Base-by-base conservation (phyloP, 305 asterid species). In the Galium porrigens region DNA sequence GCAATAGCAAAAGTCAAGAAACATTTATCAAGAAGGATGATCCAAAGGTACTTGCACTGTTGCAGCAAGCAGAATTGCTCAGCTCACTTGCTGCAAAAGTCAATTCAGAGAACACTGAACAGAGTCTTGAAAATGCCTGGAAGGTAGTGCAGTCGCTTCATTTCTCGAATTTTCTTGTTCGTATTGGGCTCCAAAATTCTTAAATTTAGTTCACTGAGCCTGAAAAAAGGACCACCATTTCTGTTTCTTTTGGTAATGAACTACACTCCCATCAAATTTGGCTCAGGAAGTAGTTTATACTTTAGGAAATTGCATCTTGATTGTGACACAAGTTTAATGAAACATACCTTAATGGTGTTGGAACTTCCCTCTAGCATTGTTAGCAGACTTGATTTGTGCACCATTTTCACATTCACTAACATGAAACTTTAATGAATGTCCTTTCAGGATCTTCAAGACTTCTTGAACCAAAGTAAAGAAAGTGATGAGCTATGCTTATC, bases 61-160 rank as follows among this genome's bases (percentile, higher is more conserved):
- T 94, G 87, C 95, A 94, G 76, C 99, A 90, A 86, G 96, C 92
- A n/a, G 95, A 94, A 76, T 72, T 94, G 72, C 97, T 94, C 36
- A 82, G 87, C 83, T 85, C 96, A 63, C 94, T 90, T 54, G 99
- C 99, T 33, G 79, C 73, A 60, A 90, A 90, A 79, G 95, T 90
- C 11, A 88, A 90, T 69, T 75, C 83, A 9, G 95, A 90, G 66
- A 86, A 81, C 81, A 83, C 90, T 17, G 86, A 82, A 39, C 92
- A 87, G 80, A 88, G 95, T 70, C 85, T 85, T 56, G 96, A 94
- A 77, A 84, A 66, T 73, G 95, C 96, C 48, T 90, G 96, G 95
- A 82, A 72, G 85, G 99, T 94, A 77, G 51, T 37, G 61, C 63
- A 15, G 29, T 58, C 63, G 12, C 20, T 34, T 12, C 18, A n/a